These are phyloP conservation scores for Penicillium parvum DNA, from an alignment of 495 filamentous ascomycete genomes.

Conservation along the genomic window DNA sequence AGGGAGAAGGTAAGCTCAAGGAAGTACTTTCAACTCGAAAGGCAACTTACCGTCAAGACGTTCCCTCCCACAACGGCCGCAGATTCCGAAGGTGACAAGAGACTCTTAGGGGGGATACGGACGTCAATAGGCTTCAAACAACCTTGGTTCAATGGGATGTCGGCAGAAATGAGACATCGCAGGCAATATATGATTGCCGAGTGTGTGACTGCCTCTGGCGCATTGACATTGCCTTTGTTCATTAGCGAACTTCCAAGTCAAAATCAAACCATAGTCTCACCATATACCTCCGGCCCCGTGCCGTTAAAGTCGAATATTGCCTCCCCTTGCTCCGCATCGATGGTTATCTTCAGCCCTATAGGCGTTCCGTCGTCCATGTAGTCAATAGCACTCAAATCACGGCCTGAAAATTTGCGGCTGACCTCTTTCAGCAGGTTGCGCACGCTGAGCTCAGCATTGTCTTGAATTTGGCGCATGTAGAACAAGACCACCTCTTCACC, in stretches of 20 bases:
- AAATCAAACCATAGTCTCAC: slow-evolving; percentile 7
- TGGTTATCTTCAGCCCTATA: slow-evolving; percentile 78
- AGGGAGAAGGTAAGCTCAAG: background rate
- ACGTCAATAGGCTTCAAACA: slow-evolving; percentile 82
- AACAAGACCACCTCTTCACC: slow-evolving; percentile 85
- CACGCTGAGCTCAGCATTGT: slow-evolving; percentile 82
- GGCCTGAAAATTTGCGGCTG: slow-evolving; percentile 65
- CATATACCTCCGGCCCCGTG: slow-evolving; percentile 88
- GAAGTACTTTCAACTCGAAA: too few species aligned
- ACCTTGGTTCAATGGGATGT: slow-evolving; percentile 94
- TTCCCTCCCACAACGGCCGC: slow-evolving; percentile 91
- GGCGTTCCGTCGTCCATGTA: slow-evolving; percentile 94
- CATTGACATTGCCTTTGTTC: slow-evolving; percentile 73
- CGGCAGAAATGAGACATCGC: slow-evolving; percentile 79
- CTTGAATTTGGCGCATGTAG: slow-evolving; percentile 91
- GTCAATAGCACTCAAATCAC: slow-evolving; percentile 74
- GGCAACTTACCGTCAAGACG: slow-evolving; percentile 57
- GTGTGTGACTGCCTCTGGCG: slow-evolving; percentile 87
- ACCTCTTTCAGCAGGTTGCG: slow-evolving; percentile 73
- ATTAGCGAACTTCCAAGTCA: slow-evolving; percentile 1
- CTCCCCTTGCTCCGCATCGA: slow-evolving; percentile 75
- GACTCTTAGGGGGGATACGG: slow-evolving; percentile 69
- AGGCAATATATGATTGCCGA: slow-evolving; percentile 93
- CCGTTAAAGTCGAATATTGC: slow-evolving; percentile 82
- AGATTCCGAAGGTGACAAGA: slow-evolving; percentile 70